Conservation (phyloP, 441 rosid species). For the Kokia cookei region DNA sequence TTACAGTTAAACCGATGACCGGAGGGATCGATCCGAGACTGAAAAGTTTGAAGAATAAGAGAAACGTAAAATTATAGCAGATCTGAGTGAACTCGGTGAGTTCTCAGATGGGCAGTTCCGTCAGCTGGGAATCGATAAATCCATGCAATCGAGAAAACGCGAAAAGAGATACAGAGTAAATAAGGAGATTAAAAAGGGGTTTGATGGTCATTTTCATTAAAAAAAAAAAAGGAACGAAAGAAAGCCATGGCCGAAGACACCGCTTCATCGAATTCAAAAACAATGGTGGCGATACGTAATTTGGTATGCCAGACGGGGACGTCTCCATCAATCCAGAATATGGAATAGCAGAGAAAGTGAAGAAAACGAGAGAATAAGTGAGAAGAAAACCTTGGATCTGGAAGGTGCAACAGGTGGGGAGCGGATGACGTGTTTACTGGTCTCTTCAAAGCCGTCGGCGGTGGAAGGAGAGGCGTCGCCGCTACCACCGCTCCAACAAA, state of each 20-base stretch:
- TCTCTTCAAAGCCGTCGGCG: slow-evolving; percentile 55
- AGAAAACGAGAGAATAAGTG: neutral
- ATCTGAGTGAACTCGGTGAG: slow-evolving; percentile 11
- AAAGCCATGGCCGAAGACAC: neutral
- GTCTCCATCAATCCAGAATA: neutral
- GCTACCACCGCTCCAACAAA: slow-evolving; percentile 85
- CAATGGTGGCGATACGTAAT: neutral
- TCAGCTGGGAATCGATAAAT: neutral
- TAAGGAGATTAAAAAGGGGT: neutral
- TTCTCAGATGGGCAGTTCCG: neutral
- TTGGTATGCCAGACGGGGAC: neutral
- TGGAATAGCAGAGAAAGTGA: slow-evolving; percentile 13
- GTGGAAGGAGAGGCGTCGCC: slow-evolving; percentile 51
- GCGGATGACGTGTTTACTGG: slow-evolving; percentile 35
- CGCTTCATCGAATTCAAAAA: neutral
- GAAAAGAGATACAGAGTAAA: neutral
- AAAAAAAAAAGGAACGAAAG: neutral
- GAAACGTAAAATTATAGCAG: slow-evolving; percentile 1
- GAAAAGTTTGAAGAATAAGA: neutral
- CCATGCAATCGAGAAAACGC: neutral
- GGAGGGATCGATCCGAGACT: neutral
- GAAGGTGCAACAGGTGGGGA: slow-evolving; percentile 33
- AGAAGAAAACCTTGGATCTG: slow-evolving; percentile 73
- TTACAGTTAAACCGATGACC: neutral
- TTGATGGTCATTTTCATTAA: slow-evolving; percentile 3